Evolutionary conservation across 208 protist genomes (phyloP).

Genomic region (Sergeia podlipaevii): DNA sequence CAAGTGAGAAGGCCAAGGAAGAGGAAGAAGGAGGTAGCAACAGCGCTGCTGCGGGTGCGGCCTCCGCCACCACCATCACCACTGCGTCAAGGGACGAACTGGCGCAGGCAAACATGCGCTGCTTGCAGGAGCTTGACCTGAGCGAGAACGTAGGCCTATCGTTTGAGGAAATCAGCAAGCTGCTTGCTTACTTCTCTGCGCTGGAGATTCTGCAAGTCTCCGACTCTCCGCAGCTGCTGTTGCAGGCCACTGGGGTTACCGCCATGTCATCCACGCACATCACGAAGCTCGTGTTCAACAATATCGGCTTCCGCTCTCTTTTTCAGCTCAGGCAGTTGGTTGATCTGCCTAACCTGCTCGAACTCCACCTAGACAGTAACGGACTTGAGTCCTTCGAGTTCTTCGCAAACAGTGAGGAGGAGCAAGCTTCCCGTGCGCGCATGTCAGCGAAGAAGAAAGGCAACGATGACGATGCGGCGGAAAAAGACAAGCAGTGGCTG

Average conservation of each 20-base stretch:
- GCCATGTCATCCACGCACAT: constrained; percentile 32
- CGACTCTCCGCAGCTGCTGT: constrained; percentile 41
- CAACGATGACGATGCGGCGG: constrained; percentile 3
- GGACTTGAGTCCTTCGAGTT: constrained; percentile 29
- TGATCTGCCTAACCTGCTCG: constrained; percentile 39
- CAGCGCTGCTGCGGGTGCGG: too few species aligned
- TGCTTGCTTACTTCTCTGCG: constrained; percentile 51
- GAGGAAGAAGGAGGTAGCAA: neutral
- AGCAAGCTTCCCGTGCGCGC: neutral
- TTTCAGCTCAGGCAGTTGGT: constrained; percentile 49
- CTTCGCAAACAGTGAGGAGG: constrained; percentile 4
- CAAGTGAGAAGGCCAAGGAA: constrained; percentile 5
- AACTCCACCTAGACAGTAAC: constrained; percentile 85
- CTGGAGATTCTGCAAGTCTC: constrained; percentile 68
- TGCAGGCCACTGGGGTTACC: neutral
- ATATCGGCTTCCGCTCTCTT: constrained; percentile 55
- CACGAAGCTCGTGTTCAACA: constrained; percentile 77
- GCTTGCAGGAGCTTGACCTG: constrained; percentile 70
- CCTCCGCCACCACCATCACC: too few species aligned
- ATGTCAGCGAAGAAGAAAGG: neutral
- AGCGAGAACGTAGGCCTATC: constrained; percentile 54
- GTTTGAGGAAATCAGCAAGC: constrained; percentile 40
- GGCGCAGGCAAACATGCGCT: constrained; percentile 30
- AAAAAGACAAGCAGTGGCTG: neutral
- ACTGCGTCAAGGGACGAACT: too few species aligned